Evolutionary conservation across 75 land plant genomes (phyloP).

Genomic region (Isoetes taiwanensis): DNA sequence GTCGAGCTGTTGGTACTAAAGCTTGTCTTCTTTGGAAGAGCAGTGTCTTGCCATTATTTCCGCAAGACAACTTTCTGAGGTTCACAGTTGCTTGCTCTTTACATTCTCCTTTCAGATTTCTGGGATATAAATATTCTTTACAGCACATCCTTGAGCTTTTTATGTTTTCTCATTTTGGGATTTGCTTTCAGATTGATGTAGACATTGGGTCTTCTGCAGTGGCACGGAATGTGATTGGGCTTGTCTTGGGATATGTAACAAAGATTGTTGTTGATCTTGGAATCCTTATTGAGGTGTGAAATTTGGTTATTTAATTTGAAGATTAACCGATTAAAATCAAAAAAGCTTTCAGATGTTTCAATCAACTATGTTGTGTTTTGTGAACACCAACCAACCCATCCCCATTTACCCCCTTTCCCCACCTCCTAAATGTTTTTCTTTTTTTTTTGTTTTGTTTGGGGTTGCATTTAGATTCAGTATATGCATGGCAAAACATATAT

Average conservation of each 20-base stretch:
- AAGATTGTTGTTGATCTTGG: conserved; percentile 84
- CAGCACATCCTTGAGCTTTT: neutral
- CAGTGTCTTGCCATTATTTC: conserved; percentile 70
- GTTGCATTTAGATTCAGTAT: neutral
- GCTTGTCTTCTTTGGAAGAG: conserved; percentile 82
- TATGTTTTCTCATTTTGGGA: neutral
- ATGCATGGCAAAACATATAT: no score
- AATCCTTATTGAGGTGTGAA: conserved; percentile 73
- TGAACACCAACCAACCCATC: no score
- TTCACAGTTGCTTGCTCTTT: conserved; percentile 16
- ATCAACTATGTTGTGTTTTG: no score
- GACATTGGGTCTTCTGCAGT: conserved; percentile 98
- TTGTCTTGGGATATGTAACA: conserved; percentile 88
- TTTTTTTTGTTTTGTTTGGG: neutral
- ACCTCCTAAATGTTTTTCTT: conserved; percentile 4
- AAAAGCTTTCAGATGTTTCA: no score
- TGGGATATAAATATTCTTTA: neutral
- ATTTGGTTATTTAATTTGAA: no score
- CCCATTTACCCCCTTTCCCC: no score
- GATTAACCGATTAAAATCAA: no score
- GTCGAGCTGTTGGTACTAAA: conserved; percentile 87
- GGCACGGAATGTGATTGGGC: conserved; percentile 67
- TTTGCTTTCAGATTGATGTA: conserved; percentile 64
- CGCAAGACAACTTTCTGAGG: conserved; percentile 75
- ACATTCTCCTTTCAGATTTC: neutral